These are phyloP conservation scores for Cyclotella cryptica DNA, from an alignment of 108 stramenopile species.

Conservation along the genomic window DNA sequence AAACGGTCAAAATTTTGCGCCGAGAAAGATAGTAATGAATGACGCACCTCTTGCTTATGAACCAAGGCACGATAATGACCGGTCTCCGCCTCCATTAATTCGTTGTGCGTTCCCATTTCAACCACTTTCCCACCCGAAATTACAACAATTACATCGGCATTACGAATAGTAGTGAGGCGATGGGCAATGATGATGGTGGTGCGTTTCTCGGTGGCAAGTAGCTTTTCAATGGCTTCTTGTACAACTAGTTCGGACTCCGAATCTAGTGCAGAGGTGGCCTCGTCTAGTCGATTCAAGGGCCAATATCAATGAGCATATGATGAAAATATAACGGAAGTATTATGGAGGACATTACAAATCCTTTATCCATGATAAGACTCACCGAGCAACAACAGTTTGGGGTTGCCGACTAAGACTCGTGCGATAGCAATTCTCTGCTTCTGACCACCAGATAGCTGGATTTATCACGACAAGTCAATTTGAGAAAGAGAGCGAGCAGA, in stretches of 20 bases:
- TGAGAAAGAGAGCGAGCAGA: no score
- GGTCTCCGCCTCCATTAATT: conserved; percentile 59
- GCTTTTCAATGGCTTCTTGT: conserved; percentile 89
- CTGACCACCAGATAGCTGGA: no score
- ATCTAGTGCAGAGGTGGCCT: conserved; percentile 62
- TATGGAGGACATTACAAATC: no score
- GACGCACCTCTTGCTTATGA: conserved; percentile 62
- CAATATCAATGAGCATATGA: no score
- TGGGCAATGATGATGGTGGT: conserved; percentile 97
- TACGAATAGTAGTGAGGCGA: conserved; percentile 90
- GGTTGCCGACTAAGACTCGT: conserved; percentile 81
- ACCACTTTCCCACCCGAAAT: conserved; percentile 82
- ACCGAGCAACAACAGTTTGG: conserved; percentile 86
- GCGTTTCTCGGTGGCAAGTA: conserved; percentile 67
- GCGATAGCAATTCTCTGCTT: conserved; percentile 96
- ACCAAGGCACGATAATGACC: conserved; percentile 80
- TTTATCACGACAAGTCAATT: no score
- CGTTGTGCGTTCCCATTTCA: conserved; percentile 93
- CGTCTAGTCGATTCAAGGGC: no score
- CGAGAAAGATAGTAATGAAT: no score
- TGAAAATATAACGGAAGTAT: no score
- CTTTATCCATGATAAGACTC: no score
- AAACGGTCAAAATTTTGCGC: no score
- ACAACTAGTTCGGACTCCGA: conserved; percentile 86
- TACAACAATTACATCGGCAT: conserved; percentile 94